phyloP scores from a whole-genome alignment of 192 early-diverging fungal genomes.

The Rhizophagus clarus region DNA sequence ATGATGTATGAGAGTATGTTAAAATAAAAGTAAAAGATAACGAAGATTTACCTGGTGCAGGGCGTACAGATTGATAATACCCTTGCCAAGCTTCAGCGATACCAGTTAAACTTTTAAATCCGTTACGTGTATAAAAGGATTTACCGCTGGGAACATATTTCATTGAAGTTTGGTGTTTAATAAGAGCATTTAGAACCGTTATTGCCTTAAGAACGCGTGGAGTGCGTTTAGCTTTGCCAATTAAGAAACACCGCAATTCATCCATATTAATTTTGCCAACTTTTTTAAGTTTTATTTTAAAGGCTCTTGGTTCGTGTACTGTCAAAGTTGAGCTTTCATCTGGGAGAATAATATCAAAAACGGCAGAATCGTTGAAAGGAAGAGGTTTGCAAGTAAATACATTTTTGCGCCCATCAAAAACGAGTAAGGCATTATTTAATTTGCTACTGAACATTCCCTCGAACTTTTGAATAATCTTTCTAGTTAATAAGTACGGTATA shows the following conservation, averaged over 20 bases:
- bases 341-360: constrained; percentile 60
- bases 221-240: constrained; percentile 35
- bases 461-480: constrained; percentile 69
- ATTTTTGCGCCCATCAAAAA: constrained; percentile 84
- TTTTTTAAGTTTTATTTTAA: constrained; percentile 68
- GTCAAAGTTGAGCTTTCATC: constrained; percentile 35
- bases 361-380: constrained; percentile 50
- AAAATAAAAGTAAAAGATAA: too few species aligned
- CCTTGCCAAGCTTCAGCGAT: constrained; percentile 95
- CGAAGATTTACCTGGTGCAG: neutral
- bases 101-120: constrained; percentile 51
- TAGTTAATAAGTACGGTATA: constrained; percentile 74
- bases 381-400: constrained; percentile 65
- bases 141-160: constrained; percentile 78
- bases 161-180: constrained; percentile 84
- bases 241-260: constrained; percentile 56
- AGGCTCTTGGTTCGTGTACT: constrained; percentile 54
- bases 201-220: constrained; percentile 46
- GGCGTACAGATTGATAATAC: constrained; percentile 86
- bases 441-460: constrained; percentile 53
- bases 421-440: constrained; percentile 50
- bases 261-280: constrained; percentile 68
- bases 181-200: constrained; percentile 75
- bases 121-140: constrained; percentile 86
- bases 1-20: too few species aligned